These are phyloP conservation scores for Martensiomyces pterosporus DNA, from an alignment of 192 early-diverging fungal genomes.

Conservation along the genomic window DNA sequence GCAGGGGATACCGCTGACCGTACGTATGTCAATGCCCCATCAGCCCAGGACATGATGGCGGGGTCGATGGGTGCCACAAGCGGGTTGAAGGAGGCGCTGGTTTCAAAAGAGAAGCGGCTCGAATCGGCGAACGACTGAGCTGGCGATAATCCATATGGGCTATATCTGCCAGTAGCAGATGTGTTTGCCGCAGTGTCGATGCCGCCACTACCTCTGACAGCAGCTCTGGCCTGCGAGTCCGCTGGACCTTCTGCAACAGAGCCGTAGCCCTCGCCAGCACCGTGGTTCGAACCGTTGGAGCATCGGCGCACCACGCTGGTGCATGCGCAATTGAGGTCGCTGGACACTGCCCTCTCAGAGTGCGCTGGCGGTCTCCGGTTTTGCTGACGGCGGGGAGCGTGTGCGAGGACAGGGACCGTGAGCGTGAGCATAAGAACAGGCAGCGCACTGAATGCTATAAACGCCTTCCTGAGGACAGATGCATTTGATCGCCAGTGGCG, in stretches of 20 bases:
- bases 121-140: background rate
- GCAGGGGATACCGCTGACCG: slow-evolving; percentile 13
- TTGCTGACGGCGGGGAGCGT: too few species aligned
- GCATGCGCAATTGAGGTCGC: too few species aligned
- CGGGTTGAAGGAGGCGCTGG: background rate
- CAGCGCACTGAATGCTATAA: slow-evolving; percentile 38
- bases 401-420: slow-evolving; percentile 36
- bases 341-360: too few species aligned
- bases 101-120: background rate
- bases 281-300: too few species aligned
- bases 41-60: slow-evolving; percentile 14
- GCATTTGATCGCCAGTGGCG: slow-evolving; percentile 33
- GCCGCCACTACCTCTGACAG: too few species aligned
- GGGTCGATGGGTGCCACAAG: background rate
- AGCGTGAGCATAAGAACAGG: slow-evolving; percentile 44
- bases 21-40: slow-evolving; percentile 14
- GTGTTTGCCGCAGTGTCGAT: too few species aligned
- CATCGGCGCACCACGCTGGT: too few species aligned
- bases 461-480: slow-evolving; percentile 14
- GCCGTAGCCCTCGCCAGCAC: too few species aligned
- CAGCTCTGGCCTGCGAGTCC: too few species aligned
- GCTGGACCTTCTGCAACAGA: too few species aligned
- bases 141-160: background rate
- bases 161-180: too few species aligned
- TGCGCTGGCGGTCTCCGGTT: too few species aligned